A percentile compares a stretch with the other conserved stretches of the same genome.
Conservation (phyloP, 2,329 filamentous ascomycete genomes). For the Talaromyces sp. region DNA sequence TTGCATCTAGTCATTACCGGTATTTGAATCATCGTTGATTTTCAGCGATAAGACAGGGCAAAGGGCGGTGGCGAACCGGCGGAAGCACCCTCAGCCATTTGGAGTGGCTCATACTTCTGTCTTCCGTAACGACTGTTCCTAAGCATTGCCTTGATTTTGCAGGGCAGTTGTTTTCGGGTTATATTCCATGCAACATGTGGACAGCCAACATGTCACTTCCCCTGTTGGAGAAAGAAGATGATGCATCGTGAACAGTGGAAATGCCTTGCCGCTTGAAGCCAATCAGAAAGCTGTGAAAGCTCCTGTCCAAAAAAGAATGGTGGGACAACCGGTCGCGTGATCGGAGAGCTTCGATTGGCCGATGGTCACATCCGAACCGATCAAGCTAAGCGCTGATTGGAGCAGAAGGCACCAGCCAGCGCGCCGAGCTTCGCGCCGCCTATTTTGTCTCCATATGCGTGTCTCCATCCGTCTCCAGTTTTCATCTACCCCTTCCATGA, state of each 20-base stretch:
- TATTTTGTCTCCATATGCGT: background rate
- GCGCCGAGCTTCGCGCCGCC: background rate
- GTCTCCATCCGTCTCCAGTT: background rate
- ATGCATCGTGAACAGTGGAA: background rate
- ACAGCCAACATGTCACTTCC: too few relatives aligned
- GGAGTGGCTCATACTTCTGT: too few relatives aligned
- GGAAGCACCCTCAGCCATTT: too few relatives aligned
- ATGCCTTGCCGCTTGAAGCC: background rate
- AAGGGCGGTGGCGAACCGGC: too few relatives aligned
- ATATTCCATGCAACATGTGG: too few relatives aligned
- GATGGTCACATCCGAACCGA: background rate
- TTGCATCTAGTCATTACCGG: background rate
- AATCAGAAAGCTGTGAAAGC: background rate
- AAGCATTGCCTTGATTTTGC: too few relatives aligned
- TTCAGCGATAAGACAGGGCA: too few relatives aligned
- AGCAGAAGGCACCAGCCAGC: slow-evolving; percentile 3
- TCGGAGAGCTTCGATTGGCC: background rate
- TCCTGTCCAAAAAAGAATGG: background rate
- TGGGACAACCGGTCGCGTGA: background rate
- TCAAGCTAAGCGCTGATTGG: background rate
- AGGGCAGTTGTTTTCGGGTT: background rate
- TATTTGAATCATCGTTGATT: too few relatives aligned
- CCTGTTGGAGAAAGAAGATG: background rate
- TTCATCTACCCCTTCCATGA: slow-evolving; percentile 1
- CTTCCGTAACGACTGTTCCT: too few relatives aligned